Percentiles rank a stretch among this genome's conserved stretches.
Evolutionary conservation across 306 rosid species (phyloP).

Genomic region (Ceratonia siliqua): DNA sequence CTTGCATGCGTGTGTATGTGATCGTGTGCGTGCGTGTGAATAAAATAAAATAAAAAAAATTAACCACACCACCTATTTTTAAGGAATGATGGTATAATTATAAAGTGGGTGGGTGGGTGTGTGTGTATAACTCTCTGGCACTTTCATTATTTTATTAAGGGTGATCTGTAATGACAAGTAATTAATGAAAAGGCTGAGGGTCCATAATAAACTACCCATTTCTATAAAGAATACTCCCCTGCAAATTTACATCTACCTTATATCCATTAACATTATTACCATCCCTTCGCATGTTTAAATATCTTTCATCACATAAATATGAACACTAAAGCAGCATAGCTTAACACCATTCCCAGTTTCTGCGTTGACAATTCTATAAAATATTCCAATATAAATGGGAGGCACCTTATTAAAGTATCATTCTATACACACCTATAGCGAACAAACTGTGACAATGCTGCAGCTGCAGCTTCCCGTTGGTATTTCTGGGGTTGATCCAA

Average conservation of each 20-base stretch:
- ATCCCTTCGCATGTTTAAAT: neutral
- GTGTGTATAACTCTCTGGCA: too few species aligned
- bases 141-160: too few species aligned
- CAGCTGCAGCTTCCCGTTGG: conserved; percentile 97
- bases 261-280: neutral
- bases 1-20: neutral
- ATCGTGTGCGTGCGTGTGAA: too few species aligned
- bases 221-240: neutral
- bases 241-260: neutral
- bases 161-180: too few species aligned
- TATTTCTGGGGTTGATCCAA: conserved; percentile 74
- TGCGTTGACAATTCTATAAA: neutral
- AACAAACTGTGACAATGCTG: conserved; percentile 93
- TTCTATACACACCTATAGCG: conserved; percentile 66
- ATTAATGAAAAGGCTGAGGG: neutral
- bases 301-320: neutral
- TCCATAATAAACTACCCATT: neutral
- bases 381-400: neutral
- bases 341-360: conserved; percentile 6
- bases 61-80: neutral
- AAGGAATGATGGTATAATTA: too few species aligned
- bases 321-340: neutral
- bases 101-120: too few species aligned
- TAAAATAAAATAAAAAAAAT: too few species aligned
- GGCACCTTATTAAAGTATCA: conserved; percentile 27